Base-by-base conservation (phyloP, 148 eudicot species). In the Silene conica region DNA sequence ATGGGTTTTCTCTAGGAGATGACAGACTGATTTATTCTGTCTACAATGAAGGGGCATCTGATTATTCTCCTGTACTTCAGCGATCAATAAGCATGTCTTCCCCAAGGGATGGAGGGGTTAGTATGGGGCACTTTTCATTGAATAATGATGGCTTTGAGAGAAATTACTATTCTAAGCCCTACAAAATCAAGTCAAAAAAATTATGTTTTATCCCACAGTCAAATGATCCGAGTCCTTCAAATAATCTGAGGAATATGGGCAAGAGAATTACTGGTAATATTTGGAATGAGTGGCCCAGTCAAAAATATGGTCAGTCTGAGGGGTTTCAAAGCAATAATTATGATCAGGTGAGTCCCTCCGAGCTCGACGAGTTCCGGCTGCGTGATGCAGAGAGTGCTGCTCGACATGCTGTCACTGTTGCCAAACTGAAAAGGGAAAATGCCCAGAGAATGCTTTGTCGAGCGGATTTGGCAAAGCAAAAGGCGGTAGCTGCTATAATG, bases 381-480 rank as follows among this genome's bases (percentile, higher is more conserved):
- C 88, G 97, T 67, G 96, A 90, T 81, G 96, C 97, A 67, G 81
- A 88, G 48, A 76, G 89, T 80, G 96, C 94, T 57, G 97, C 96
- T 59, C 81, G 87, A 70, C 97, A 84, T 71, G 92, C 97, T 0
- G 84, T 61, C 50, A 86, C 85, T 61, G 79, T 89, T 77, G 96
- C 99, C 26, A 92, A 80, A 82, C 77, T 90, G 75, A 95, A 90
- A 85, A 85, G 92, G 78, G 92, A 92, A 55, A 87, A 83, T 63
- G 99, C 96, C 25, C 89, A 87, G 79, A 92, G 87, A 73, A 75
- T 92, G 87, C 82, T 90, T 61, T 85, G 84, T 70, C 86, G 82
- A 80, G 97, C 96, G 22, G 99, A 95, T 75, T 69, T 90, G 31
- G 96, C 94, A n/a, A 88, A 84, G 80, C 94, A 89, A 81, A 90